phyloP scores from a whole-genome alignment of 2,329 filamentous ascomycete species.

The Penicillium sp. region DNA sequence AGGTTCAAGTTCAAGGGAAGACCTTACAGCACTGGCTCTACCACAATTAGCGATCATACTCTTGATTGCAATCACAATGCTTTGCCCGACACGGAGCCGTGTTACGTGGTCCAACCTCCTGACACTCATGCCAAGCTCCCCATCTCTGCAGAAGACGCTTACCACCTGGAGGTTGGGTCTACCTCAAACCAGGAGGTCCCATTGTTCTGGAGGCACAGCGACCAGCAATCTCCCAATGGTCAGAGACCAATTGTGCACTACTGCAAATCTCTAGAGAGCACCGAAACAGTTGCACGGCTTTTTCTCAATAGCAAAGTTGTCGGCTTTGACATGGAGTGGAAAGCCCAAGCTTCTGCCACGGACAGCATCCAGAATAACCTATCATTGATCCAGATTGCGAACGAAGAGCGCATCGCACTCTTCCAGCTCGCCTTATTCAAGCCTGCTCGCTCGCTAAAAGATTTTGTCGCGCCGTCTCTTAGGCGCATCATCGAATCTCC shows the following conservation, averaged over 20 bases:
- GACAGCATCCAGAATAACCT: constrained; percentile 68
- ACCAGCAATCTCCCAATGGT: constrained; percentile 53
- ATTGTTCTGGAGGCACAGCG: constrained; percentile 39
- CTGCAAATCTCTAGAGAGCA: constrained; percentile 68
- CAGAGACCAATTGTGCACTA: constrained; percentile 73
- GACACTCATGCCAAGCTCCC: neutral
- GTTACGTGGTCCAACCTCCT: neutral
- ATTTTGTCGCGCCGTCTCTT: constrained; percentile 72
- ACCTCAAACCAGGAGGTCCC: constrained; percentile 9
- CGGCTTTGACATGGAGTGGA: constrained; percentile 93
- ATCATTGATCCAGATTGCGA: constrained; percentile 81
- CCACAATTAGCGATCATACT: neutral
- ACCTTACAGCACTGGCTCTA: constrained; percentile 1
- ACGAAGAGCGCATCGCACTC: constrained; percentile 73
- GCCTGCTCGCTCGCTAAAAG: constrained; percentile 43
- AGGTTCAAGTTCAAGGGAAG: neutral
- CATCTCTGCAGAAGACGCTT: neutral
- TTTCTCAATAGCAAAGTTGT: constrained; percentile 72
- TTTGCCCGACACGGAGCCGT: neutral
- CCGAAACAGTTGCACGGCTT: constrained; percentile 66
- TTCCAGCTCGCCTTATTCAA: constrained; percentile 76
- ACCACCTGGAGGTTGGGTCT: neutral
- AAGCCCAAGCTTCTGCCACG: constrained; percentile 52
- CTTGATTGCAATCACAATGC: neutral
- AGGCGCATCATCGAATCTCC: constrained; percentile 72